Base-by-base conservation (phyloP, 1,284 basidiomycete species). In the Puccinia brachypodii region DNA sequence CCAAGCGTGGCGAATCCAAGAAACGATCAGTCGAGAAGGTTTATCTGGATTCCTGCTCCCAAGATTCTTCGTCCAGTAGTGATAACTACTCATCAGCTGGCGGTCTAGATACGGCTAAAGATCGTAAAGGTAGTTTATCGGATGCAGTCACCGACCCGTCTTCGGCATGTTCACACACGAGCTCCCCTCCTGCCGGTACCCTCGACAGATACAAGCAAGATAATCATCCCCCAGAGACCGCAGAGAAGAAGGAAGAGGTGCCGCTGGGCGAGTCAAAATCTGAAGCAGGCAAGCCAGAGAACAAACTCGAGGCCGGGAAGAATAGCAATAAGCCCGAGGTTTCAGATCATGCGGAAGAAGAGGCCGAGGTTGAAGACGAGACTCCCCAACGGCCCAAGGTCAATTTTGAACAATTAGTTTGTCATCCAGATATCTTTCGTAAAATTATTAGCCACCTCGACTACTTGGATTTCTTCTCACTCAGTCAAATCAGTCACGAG, bases 391-490 rank as follows among this genome's bases (percentile, higher is more conserved):
- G 4, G 22, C 47, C 16, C 9, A 81, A 81, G 50, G 38, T 69
- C 28, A 73, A 36, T 3, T 68, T 81, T 58, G 71, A 81, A 68
- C 31, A 68, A 28, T 33, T 81, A 25, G 36, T 75, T 25, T 50
- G 31, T 25, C 33, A 75, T 58, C 62, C 60, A 68, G 33, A 53
- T 16, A 81, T 81, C 53, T 72, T 81, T 33, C 64, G 36, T 14
- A 56, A 47, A 36, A 56, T 81, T 11, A 40, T 81, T 44, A 25
- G n/a, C n/a, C 60, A 74, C 7, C 33, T 81, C 40, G 79, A 81
- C 22, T 81, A 81, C 62, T 75, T 81, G 36, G 79, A 81, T 33
- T 81, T 81, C 66, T 81, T 73, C 53, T 40, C 58, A 40, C 47
- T 81, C 36, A 72, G 69, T n/a, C 79, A 81, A 40, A 75, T 81